Conservation (phyloP, 139 green algal species). For the Zygnema circumcarinatum region DNA sequence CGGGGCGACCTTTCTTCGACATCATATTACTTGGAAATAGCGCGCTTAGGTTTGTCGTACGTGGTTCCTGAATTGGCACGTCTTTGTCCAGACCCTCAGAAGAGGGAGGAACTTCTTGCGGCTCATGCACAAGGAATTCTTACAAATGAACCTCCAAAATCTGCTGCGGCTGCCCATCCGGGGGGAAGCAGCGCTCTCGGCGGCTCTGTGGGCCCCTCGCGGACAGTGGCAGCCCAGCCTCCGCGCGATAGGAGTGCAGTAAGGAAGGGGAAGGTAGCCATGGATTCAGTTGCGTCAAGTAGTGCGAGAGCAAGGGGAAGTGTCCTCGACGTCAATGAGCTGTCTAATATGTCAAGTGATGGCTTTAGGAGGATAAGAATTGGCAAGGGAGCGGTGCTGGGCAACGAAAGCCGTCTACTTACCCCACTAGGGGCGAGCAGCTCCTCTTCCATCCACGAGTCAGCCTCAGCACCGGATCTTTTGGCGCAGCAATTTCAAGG, state of each 20-base stretch:
- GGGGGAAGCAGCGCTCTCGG: not conserved
- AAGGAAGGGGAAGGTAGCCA: not conserved
- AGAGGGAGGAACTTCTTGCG: slow-evolving; percentile 34
- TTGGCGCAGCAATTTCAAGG: slow-evolving; percentile 6
- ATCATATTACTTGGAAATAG: slow-evolving; percentile 50
- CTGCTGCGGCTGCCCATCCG: not conserved
- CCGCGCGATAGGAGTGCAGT: not conserved
- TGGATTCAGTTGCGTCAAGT: not conserved
- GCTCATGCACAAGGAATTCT: slow-evolving; percentile 13
- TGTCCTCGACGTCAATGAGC: too few relatives aligned
- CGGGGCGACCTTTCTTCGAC: slow-evolving; percentile 5
- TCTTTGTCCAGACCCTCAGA: slow-evolving; percentile 48
- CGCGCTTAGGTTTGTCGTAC: slow-evolving; percentile 36
- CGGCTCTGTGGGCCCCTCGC: not conserved
- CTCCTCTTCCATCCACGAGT: slow-evolving; percentile 4
- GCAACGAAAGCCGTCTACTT: not conserved
- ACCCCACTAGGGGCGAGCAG: not conserved
- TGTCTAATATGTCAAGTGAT: not conserved
- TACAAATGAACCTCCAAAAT: not conserved
- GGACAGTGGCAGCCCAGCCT: not conserved
- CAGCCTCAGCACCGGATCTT: slow-evolving; percentile 20
- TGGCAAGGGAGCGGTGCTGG: not conserved
- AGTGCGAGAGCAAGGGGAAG: not conserved
- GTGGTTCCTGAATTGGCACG: slow-evolving; percentile 53
- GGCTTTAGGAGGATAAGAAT: not conserved